Conservation (phyloP, 305 asterid species). For the Fraxinus xanthoxyloides region DNA sequence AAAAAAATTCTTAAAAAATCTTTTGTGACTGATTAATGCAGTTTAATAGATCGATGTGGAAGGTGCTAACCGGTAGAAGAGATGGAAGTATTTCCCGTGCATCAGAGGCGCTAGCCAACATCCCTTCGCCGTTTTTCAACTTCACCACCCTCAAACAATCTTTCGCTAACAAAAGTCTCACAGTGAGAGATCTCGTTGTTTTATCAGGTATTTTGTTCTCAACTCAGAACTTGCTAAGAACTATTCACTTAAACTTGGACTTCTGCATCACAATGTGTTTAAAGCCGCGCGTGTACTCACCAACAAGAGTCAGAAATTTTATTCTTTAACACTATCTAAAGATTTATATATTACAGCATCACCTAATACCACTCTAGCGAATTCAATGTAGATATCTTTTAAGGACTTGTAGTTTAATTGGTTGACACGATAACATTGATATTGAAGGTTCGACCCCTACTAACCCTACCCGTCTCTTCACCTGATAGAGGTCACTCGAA, state of each 20-base stretch:
- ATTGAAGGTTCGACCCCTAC: too few species aligned
- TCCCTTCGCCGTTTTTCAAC: conserved; percentile 26
- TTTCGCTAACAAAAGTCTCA: conserved; percentile 23
- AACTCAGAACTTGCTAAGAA: not conserved
- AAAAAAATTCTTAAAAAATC: not conserved
- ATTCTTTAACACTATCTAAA: not conserved
- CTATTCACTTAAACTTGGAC: not conserved
- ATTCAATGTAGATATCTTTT: not conserved
- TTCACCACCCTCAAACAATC: conserved; percentile 22
- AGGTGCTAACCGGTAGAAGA: conserved; percentile 28
- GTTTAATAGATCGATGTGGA: conserved; percentile 32
- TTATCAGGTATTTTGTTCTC: conserved; percentile 23
- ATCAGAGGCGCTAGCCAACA: conserved; percentile 18
- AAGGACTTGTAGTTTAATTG: not conserved
- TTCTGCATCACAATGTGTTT: not conserved
- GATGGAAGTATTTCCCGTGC: conserved; percentile 24
- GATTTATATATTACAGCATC: not conserved
- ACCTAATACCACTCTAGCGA: not conserved
- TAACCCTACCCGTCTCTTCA: not conserved
- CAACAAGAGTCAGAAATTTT: too few species aligned
- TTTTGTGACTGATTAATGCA: not conserved
- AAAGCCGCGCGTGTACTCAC: not conserved
- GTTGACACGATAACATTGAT: not conserved
- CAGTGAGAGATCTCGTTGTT: conserved; percentile 32
- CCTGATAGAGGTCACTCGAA: not conserved